phyloP scores from a whole-genome alignment of 2,329 filamentous ascomycete genomes.

The Passalora sequoiae region DNA sequence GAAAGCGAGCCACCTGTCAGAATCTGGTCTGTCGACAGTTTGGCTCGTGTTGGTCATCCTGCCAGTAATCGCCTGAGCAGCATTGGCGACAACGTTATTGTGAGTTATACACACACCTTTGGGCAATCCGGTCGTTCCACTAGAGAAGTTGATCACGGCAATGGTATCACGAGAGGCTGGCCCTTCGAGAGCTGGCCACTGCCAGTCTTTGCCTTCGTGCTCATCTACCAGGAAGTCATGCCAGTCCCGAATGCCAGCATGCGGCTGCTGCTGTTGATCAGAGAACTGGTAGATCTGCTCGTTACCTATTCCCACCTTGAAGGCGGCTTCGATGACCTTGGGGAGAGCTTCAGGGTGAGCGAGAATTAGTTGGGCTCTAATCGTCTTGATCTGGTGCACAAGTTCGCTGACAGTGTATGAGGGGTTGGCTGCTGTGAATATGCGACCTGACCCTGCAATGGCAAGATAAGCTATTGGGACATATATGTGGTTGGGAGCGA shows the following conservation, averaged over 20 bases:
- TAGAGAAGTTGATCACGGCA: slow-evolving; percentile 73
- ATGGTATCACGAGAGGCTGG: slow-evolving; percentile 50
- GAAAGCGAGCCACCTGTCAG: slow-evolving; percentile 56
- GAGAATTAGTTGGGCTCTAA: slow-evolving; percentile 62
- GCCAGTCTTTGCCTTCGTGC: slow-evolving; percentile 52
- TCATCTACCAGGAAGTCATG: slow-evolving; percentile 60
- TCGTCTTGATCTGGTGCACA: slow-evolving; percentile 69
- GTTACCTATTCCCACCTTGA: slow-evolving; percentile 50
- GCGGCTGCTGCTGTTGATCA: slow-evolving; percentile 33
- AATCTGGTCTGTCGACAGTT: slow-evolving; percentile 51
- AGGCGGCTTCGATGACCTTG: slow-evolving; percentile 62
- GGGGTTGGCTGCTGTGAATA: slow-evolving; percentile 74
- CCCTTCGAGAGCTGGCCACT: slow-evolving; percentile 56
- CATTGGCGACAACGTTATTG: slow-evolving; percentile 60
- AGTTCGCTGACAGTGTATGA: slow-evolving; percentile 65
- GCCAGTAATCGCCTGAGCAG: background rate
- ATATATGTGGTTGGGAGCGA: slow-evolving; percentile 5
- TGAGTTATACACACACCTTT: slow-evolving; percentile 84
- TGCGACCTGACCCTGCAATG: slow-evolving; percentile 61
- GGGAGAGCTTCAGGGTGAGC: slow-evolving; percentile 53
- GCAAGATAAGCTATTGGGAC: slow-evolving; percentile 1
- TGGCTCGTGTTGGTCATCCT: slow-evolving; percentile 53
- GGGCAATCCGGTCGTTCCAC: slow-evolving; percentile 72
- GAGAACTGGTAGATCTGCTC: slow-evolving; percentile 63
- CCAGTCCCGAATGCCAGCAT: slow-evolving; percentile 36